These are phyloP conservation scores for Trichoderma gracile DNA, from an alignment of 2,329 filamentous ascomycete species.

Conservation along the genomic window DNA sequence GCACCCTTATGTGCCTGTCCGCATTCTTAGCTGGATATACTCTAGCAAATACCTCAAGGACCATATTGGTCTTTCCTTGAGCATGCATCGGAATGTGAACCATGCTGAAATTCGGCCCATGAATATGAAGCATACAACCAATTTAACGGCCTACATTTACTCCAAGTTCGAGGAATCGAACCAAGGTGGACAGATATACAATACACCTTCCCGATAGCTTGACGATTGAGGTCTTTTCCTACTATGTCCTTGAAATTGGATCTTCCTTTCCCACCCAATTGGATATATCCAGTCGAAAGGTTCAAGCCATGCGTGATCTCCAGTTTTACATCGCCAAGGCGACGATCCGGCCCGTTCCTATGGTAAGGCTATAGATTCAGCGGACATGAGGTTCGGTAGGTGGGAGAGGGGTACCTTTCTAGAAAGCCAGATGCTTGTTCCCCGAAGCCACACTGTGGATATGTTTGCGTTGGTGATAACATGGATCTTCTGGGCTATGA, in stretches of 20 bases:
- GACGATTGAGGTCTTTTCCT: not conserved
- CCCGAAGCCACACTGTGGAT: too few species aligned
- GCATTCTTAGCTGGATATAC: too few species aligned
- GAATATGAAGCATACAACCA: not conserved
- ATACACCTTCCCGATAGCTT: too few species aligned
- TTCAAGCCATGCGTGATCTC: not conserved
- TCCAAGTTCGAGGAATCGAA: too few species aligned
- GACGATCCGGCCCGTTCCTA: not conserved
- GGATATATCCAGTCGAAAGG: not conserved
- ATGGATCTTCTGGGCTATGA: too few species aligned
- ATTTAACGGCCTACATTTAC: not conserved
- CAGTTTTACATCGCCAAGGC: not conserved
- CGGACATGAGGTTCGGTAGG: too few species aligned
- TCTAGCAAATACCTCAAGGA: too few species aligned
- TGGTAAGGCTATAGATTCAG: not conserved
- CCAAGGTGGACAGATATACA: too few species aligned
- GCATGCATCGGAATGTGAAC: not conserved
- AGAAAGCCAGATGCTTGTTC: not conserved
- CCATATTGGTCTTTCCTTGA: not conserved
- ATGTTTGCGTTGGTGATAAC: too few species aligned
- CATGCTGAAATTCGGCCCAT: not conserved
- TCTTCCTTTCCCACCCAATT: not conserved
- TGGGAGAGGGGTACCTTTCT: too few species aligned
- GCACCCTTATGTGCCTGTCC: too few species aligned
- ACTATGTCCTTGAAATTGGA: not conserved